Percentiles rank a stretch among this genome's conserved stretches.
Conservation (phyloP, 2,329 filamentous ascomycete genomes). For the Cytospora piceae region DNA sequence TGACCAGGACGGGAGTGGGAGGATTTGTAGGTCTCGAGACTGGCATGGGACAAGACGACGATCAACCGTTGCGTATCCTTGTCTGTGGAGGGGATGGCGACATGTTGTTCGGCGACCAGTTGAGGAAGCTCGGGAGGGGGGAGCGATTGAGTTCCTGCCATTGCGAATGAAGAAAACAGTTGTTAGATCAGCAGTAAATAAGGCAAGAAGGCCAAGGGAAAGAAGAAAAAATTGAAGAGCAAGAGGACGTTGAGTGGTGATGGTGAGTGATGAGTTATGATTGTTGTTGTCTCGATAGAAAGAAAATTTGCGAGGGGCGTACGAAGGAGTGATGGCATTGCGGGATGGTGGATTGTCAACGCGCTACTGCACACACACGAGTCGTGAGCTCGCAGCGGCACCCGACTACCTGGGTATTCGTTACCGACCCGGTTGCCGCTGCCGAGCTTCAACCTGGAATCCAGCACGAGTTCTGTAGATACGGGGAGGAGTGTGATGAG, state of each 20-base stretch:
- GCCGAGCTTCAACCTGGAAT: neutral
- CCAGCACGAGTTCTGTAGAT: neutral
- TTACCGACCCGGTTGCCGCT: neutral
- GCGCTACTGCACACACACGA: neutral
- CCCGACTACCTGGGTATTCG: neutral
- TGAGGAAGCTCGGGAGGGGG: slow-evolving; percentile 89
- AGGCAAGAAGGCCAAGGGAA: neutral
- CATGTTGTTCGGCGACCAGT: slow-evolving; percentile 90
- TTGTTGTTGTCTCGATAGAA: neutral
- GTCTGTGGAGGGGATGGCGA: slow-evolving; percentile 80
- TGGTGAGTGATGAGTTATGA: neutral
- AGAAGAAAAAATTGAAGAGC: neutral
- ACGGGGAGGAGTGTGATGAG: neutral
- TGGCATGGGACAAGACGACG: slow-evolving; percentile 95
- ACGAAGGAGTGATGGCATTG: neutral
- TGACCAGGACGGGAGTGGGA: slow-evolving; percentile 71
- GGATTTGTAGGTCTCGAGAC: slow-evolving; percentile 95
- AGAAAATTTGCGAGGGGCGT: neutral
- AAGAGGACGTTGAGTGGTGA: neutral
- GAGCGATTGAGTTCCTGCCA: slow-evolving; percentile 86
- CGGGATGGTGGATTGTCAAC: neutral
- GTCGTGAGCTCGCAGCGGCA: neutral
- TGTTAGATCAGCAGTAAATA: slow-evolving; percentile 32
- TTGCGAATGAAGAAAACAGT: slow-evolving; percentile 31
- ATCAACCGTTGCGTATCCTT: slow-evolving; percentile 92